Percentiles rank a stretch among this genome's conserved stretches.
Conservation (phyloP, 2,329 filamentous ascomycete genomes). For the Bipolaris bicolor region DNA sequence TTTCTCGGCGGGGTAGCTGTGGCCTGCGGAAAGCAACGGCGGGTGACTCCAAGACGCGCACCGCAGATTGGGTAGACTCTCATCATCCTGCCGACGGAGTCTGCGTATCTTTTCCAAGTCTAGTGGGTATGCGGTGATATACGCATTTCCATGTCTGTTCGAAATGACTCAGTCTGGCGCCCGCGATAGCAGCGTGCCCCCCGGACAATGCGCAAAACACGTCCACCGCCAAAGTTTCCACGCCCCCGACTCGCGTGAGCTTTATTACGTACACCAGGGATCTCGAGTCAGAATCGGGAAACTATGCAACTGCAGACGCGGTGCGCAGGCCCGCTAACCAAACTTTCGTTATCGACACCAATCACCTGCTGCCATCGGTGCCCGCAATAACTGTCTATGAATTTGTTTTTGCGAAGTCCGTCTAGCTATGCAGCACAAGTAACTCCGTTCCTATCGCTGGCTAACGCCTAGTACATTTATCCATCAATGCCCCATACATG, state of each 20-base stretch:
- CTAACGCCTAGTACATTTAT: slow-evolving; percentile 4
- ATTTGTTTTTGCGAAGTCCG: background rate
- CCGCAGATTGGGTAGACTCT: slow-evolving; percentile 42
- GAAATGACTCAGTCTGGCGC: slow-evolving; percentile 27
- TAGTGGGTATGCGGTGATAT: slow-evolving; percentile 28
- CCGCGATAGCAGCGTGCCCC: slow-evolving; percentile 10
- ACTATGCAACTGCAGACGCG: slow-evolving; percentile 5
- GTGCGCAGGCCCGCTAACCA: background rate
- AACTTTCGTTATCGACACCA: background rate
- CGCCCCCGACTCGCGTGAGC: slow-evolving; percentile 16
- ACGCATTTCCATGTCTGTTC: slow-evolving; percentile 17
- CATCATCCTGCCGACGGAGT: slow-evolving; percentile 28
- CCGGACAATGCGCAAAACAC: slow-evolving; percentile 19
- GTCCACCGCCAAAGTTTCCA: slow-evolving; percentile 34
- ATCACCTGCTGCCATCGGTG: background rate
- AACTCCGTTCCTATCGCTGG: background rate
- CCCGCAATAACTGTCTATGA: background rate
- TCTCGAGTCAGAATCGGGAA: slow-evolving; percentile 14
- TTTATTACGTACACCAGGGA: slow-evolving; percentile 30
- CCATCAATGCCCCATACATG: slow-evolving; percentile 39
- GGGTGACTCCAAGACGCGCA: slow-evolving; percentile 32
- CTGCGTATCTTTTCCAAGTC: slow-evolving; percentile 35
- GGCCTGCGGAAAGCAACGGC: slow-evolving; percentile 38
- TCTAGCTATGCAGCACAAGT: background rate
- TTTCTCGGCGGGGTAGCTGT: slow-evolving; percentile 42